Percentiles rank a stretch among this genome's conserved stretches.
These are phyloP conservation scores for Bromus sterilis DNA, from an alignment of 176 grass and related monocot genomes.

Conservation along the genomic window DNA sequence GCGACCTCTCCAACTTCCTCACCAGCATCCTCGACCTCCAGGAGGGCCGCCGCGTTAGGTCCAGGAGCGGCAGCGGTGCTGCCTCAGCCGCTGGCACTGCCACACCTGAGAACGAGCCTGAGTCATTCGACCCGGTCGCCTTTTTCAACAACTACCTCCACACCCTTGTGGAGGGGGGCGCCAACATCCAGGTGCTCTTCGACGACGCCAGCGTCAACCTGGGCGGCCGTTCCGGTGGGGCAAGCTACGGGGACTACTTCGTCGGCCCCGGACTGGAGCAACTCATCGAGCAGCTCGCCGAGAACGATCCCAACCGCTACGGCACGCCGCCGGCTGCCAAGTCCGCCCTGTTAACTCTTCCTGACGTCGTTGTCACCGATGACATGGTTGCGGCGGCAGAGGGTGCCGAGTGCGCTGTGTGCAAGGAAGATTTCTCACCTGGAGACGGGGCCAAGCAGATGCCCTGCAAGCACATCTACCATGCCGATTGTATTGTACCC, in stretches of 20 bases:
- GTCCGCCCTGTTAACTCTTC: constrained; percentile 36
- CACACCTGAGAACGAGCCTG: constrained; percentile 51
- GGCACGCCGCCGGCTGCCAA: constrained; percentile 88
- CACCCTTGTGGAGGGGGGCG: constrained; percentile 50
- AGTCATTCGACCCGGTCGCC: constrained; percentile 48
- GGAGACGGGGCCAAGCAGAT: constrained; percentile 79
- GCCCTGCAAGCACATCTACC: constrained; percentile 95
- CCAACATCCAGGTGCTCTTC: constrained; percentile 77
- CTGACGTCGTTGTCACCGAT: constrained; percentile 57
- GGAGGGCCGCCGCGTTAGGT: background rate
- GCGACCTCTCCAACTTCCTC: constrained; percentile 39
- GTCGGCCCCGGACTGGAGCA: constrained; percentile 87
- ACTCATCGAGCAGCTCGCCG: constrained; percentile 88
- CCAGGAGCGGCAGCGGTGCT: constrained; percentile 17
- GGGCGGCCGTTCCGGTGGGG: constrained; percentile 47
- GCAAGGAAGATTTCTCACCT: constrained; percentile 83
- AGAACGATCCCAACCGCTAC: constrained; percentile 91
- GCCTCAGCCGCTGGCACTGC: constrained; percentile 17
- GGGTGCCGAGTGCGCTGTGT: constrained; percentile 74
- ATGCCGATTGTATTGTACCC: constrained; percentile 68
- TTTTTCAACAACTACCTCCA: constrained; percentile 83
- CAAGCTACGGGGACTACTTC: constrained; percentile 86
- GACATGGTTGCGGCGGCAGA: constrained; percentile 48
- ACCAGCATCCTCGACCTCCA: constrained; percentile 33
- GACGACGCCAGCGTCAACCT: constrained; percentile 42